A percentile compares a stretch with the other conserved stretches of the same genome.
Conservation (phyloP, 2,329 filamentous ascomycete genomes). For the Alternaria sp. region DNA sequence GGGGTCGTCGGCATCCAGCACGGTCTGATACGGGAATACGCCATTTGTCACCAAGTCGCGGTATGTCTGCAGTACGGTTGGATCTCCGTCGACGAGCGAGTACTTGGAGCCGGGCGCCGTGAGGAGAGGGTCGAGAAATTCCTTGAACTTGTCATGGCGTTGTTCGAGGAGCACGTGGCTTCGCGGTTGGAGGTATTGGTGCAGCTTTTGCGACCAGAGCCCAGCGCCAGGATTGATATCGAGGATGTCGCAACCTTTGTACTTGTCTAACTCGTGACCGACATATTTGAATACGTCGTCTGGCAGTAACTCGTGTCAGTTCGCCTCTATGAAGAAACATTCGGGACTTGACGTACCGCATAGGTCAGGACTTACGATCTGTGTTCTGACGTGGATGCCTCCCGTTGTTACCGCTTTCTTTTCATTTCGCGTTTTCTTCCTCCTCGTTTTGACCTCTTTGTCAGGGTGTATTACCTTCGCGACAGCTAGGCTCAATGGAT, state of each 20-base stretch:
- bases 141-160: constrained; percentile 65
- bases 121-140: constrained; percentile 64
- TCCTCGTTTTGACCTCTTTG: constrained; percentile 8
- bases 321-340: constrained; percentile 5
- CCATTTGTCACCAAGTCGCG: constrained; percentile 61
- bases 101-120: constrained; percentile 54
- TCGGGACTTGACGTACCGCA: constrained; percentile 53
- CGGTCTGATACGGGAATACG: constrained; percentile 65
- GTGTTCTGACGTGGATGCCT: constrained; percentile 30
- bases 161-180: constrained; percentile 86
- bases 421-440: constrained; percentile 4
- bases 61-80: constrained; percentile 52
- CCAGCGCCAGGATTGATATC: constrained; percentile 86
- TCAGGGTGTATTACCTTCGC: constrained; percentile 19
- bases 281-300: constrained; percentile 77
- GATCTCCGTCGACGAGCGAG: constrained; percentile 55
- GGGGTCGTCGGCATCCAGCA: constrained; percentile 50
- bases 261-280: constrained; percentile 71
- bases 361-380: constrained; percentile 56
- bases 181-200: constrained; percentile 78
- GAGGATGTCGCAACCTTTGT: constrained; percentile 83
- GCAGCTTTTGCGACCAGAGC: constrained; percentile 79
- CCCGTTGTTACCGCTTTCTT: not conserved
- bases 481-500: constrained; percentile 24
- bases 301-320: constrained; percentile 40